These are phyloP conservation scores for Aspergillus flavus DNA, from an alignment of 2,329 filamentous ascomycete species.

Conservation along the genomic window DNA sequence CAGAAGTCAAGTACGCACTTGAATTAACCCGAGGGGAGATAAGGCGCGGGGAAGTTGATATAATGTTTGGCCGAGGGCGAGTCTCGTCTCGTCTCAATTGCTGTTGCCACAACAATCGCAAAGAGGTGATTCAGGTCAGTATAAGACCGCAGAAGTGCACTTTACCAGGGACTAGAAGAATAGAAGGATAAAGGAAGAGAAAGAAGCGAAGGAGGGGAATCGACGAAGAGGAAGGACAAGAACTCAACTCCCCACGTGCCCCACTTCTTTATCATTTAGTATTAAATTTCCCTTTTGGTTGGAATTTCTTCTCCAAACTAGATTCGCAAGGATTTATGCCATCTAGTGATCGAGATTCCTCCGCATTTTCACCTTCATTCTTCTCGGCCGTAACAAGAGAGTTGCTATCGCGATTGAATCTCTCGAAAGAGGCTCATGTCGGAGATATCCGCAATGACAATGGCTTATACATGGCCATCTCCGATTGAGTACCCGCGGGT, in stretches of 20 bases:
- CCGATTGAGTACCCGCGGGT: not conserved
- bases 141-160: not conserved
- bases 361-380: not conserved
- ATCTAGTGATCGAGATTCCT: not conserved
- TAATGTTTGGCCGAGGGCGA: constrained; percentile 5
- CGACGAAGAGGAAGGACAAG: not conserved
- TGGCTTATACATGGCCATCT: not conserved
- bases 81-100: not conserved
- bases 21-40: constrained; percentile 8
- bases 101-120: not conserved
- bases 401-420: not conserved
- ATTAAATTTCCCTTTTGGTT: not conserved
- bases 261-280: constrained; percentile 6
- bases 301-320: not conserved
- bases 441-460: not conserved
- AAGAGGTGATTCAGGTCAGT: not conserved
- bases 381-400: not conserved
- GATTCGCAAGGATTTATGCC: not conserved
- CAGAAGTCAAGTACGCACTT: not conserved
- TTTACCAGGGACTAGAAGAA: not conserved
- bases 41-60: constrained; percentile 11
- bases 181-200: not conserved
- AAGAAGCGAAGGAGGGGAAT: not conserved
- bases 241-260: constrained; percentile 1
- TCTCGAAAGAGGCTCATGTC: not conserved